Evolutionary conservation across 169 alveolate genomes (phyloP).

Genomic region (Eimeria necatrix): DNA sequence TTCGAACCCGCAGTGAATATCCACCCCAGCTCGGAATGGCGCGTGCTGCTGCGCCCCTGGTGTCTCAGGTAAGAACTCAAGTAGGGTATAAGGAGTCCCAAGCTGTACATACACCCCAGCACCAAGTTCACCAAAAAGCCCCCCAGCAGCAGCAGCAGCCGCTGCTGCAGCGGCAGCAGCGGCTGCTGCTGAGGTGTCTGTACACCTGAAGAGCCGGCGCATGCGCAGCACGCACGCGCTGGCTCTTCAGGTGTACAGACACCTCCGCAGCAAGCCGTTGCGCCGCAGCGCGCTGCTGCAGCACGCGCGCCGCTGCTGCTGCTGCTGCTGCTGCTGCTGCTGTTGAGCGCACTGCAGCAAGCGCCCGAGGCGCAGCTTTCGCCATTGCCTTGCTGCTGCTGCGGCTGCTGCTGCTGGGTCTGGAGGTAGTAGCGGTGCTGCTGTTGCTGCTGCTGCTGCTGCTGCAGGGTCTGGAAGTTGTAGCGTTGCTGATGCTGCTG

Average conservation of each 20-base stretch:
- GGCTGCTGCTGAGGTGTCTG: too few relatives aligned
- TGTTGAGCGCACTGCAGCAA: too few relatives aligned
- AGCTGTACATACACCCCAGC: constrained; percentile 13
- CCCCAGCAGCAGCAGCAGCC: neutral
- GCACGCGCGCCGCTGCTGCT: too few relatives aligned
- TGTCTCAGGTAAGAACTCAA: neutral
- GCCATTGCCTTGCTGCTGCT: neutral
- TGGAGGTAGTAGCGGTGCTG: too few relatives aligned
- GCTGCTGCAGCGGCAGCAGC: neutral
- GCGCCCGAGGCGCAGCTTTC: too few relatives aligned
- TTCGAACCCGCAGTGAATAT: neutral
- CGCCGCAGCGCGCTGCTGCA: too few relatives aligned
- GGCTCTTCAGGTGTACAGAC: too few relatives aligned
- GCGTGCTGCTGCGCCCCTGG: neutral
- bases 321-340: too few relatives aligned
- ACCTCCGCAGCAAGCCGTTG: too few relatives aligned
- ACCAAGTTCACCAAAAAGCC: neutral
- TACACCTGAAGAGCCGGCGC: too few relatives aligned
- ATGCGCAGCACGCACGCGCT: too few relatives aligned
- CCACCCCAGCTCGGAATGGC: neutral
- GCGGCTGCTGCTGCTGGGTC: neutral
- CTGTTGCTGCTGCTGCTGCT: too few relatives aligned
- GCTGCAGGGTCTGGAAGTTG: neutral
- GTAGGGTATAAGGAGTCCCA: neutral
- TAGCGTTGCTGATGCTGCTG: neutral